Percentiles rank a stretch among this genome's conserved stretches.
These are phyloP conservation scores for Dorcoceras hygrometricum DNA, from an alignment of 257 asterid genomes.

Conservation along the genomic window DNA sequence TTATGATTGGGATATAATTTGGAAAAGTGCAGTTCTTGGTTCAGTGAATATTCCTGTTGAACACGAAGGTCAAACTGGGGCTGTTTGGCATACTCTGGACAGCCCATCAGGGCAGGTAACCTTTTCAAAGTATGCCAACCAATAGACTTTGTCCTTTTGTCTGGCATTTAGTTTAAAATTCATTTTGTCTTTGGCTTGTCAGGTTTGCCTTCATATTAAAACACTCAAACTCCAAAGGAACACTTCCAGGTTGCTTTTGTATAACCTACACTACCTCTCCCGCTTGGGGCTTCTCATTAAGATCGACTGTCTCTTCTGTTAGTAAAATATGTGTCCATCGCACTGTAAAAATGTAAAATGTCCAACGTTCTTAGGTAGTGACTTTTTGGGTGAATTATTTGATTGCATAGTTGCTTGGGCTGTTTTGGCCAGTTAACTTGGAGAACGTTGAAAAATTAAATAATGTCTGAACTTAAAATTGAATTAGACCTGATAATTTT, in stretches of 20 bases:
- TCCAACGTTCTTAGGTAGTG: neutral
- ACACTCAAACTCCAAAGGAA: constrained; percentile 49
- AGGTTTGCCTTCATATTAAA: constrained; percentile 86
- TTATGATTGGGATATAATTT: constrained; percentile 84
- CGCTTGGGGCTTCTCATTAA: constrained; percentile 16
- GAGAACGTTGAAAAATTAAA: neutral
- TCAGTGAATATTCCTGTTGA: constrained; percentile 63
- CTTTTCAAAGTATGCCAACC: constrained; percentile 7
- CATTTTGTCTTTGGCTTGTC: constrained; percentile 27
- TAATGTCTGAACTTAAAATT: constrained; percentile 9
- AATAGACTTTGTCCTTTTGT: constrained; percentile 16
- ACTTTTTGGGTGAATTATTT: constrained; percentile 8
- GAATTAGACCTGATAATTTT: constrained; percentile 10
- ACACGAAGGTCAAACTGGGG: constrained; percentile 75
- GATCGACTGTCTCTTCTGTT: neutral
- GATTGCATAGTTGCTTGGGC: constrained; percentile 18
- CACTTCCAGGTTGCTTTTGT: constrained; percentile 50
- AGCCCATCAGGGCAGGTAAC: constrained; percentile 87
- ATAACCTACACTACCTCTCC: neutral
- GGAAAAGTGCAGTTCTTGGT: constrained; percentile 92
- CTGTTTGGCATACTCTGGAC: constrained; percentile 74
- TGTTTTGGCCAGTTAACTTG: constrained; percentile 6
- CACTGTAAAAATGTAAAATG: neutral
- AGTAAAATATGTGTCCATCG: neutral
- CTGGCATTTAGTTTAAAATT: constrained; percentile 12